Base-by-base conservation (phyloP, 768 basidiomycete species). In the Naganishia vishniacii region DNA sequence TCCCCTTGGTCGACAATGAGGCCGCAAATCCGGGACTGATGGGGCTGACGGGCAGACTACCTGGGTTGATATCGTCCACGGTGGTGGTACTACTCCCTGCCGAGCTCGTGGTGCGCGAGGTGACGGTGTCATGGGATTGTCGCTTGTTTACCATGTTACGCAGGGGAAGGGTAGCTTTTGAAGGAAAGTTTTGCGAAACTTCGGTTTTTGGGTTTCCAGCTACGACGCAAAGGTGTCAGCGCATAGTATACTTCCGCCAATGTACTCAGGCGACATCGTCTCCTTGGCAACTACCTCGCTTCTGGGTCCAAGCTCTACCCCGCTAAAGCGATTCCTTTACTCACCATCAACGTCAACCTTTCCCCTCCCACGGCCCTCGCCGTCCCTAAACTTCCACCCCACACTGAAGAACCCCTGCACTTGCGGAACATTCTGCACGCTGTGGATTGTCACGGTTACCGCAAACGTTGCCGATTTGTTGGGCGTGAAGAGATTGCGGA, bases 301-400 rank as follows among this genome's bases (percentile, higher is more conserved):
- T n/a, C n/a, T n/a, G n/a, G n/a, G n/a, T n/a, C n/a, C n/a, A n/a
- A n/a, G n/a, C n/a, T n/a, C n/a, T n/a, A n/a, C n/a, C 18, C 31
- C 25, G 32, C 15, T 5, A 9, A 18, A 31, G 25, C 15, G 12
- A 42, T 23, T 15, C 59, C 15, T 34, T 46, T 7, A 63, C 62
- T 63, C 62, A 63, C 62, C 46, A 16, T 44, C 40, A 26, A 63
- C 26, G 11, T 53, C 40, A 0, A 63, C 53, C 42, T 60, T 47
- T 2, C 42, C 45, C 15, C n/a, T 59, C 44, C 44, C 63, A 8
- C 37, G 58, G 41, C 44, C 58, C 32, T 49, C 58, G 23, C 29
- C 45, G 26, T 48, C 64, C 18, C 64, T n/a, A 65, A 65, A 65
- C 47, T 65, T 65, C 58, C 59, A 65, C 26, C 58, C 58, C 3